Percentiles rank a stretch among this genome's conserved stretches.
Conservation (phyloP, 148 eudicot species). For the Vaccinium myrtillus region DNA sequence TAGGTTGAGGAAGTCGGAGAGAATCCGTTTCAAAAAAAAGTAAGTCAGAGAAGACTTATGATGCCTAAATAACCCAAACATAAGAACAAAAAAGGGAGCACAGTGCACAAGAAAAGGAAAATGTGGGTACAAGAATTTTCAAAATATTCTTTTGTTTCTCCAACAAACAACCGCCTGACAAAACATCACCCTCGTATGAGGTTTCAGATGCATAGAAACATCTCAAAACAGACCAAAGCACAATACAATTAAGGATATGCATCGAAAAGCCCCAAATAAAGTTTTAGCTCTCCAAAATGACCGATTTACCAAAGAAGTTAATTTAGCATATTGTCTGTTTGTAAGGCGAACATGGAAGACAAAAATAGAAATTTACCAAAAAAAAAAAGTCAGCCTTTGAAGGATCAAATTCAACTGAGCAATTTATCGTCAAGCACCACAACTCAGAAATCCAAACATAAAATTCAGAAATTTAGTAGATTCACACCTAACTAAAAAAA, state of each 20-base stretch:
- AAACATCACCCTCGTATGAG: background rate
- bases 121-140: background rate
- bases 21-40: background rate
- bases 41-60: background rate
- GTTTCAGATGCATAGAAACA: background rate
- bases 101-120: background rate
- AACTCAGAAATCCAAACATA: background rate
- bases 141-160: background rate
- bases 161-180: background rate
- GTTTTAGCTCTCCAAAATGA: background rate
- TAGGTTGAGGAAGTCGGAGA: background rate
- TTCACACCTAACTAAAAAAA: background rate
- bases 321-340: background rate
- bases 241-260: background rate
- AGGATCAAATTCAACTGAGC: conserved; percentile 6
- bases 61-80: background rate
- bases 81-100: background rate
- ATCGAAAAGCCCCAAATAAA: background rate
- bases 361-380: background rate
- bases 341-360: background rate
- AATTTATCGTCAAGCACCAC: background rate
- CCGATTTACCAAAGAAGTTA: background rate
- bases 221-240: background rate
- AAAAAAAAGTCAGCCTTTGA: background rate
- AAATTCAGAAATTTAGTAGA: background rate